These are phyloP conservation scores for Ceratobasidium sp. DNA, from an alignment of 1,284 basidiomycete species.

Conservation along the genomic window DNA sequence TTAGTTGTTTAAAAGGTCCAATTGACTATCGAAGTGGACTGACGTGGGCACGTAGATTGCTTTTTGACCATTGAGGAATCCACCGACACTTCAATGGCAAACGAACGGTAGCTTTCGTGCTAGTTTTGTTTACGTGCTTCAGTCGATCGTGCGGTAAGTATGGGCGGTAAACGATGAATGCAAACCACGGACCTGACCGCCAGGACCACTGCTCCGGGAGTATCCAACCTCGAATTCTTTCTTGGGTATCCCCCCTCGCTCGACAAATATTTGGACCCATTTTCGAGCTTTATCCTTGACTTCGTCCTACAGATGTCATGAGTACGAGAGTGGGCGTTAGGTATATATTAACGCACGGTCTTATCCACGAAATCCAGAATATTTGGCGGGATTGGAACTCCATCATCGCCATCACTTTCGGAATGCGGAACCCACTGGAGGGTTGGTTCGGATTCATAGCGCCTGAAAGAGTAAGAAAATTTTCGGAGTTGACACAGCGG, in stretches of 20 bases:
- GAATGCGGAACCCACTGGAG: constrained; percentile 31
- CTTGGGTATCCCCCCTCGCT: constrained; percentile 27
- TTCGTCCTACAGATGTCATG: constrained; percentile 2
- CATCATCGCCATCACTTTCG: neutral
- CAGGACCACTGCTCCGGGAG: constrained; percentile 35
- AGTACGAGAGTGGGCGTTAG: neutral
- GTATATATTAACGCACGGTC: neutral
- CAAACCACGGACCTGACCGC: constrained; percentile 9
- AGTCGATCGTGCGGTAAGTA: neutral
- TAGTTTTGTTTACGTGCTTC: constrained; percentile 39
- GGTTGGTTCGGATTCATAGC: neutral
- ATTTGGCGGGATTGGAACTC: constrained; percentile 8
- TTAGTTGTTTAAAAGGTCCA: neutral
- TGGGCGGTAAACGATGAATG: too few relatives aligned
- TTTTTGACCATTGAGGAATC: constrained; percentile 34
- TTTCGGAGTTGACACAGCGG: neutral
- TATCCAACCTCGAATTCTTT: constrained; percentile 36
- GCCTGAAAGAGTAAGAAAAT: neutral
- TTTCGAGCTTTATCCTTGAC: constrained; percentile 11
- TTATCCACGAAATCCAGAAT: constrained; percentile 11
- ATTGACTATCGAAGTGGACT: neutral
- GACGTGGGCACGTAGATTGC: constrained; percentile 9
- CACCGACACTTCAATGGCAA: constrained; percentile 24
- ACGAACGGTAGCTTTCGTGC: constrained; percentile 28
- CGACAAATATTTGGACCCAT: constrained; percentile 5